Conservation (phyloP, 768 basidiomycete genomes). For the Tylopilus balloui region DNA sequence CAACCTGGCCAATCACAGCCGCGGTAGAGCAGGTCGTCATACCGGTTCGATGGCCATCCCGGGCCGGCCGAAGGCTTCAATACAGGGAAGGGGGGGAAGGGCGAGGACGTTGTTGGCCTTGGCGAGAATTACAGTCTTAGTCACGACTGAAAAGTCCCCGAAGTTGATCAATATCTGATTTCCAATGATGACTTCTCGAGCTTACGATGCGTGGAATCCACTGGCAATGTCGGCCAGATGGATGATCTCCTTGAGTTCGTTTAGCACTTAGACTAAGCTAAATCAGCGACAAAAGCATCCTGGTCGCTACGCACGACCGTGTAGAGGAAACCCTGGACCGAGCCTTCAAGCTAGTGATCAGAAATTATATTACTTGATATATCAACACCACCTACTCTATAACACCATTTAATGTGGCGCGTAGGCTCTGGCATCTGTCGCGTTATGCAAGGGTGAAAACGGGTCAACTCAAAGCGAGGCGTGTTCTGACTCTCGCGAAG, state of each 20-base stretch:
- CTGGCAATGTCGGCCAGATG: conserved; percentile 63
- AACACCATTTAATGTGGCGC: conserved; percentile 51
- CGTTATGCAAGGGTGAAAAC: background rate
- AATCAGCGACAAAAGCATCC: background rate
- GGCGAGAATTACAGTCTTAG: conserved; percentile 54
- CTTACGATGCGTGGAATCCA: conserved; percentile 63
- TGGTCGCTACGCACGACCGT: conserved; percentile 32
- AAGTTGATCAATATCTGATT: background rate
- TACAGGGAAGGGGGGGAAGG: conserved; percentile 58
- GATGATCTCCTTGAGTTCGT: conserved; percentile 51
- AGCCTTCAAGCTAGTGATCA: conserved; percentile 2
- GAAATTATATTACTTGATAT: background rate
- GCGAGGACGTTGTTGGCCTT: conserved; percentile 51
- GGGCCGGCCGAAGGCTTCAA: conserved; percentile 61
- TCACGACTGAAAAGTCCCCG: conserved; percentile 64
- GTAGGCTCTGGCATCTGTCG: conserved; percentile 16
- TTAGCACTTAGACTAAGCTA: background rate
- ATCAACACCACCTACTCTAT: conserved; percentile 46
- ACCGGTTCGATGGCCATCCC: conserved; percentile 63
- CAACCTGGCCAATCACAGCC: background rate
- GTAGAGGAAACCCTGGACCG: conserved; percentile 46
- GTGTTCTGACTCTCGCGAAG: background rate
- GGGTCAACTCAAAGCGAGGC: background rate
- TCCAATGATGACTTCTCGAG: background rate
- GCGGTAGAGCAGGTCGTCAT: conserved; percentile 6